Evolutionary conservation across 2,329 filamentous ascomycete species (phyloP), one percentile per base, ranked within the genome.

Genomic region (Didymellaceae sp.): DNA sequence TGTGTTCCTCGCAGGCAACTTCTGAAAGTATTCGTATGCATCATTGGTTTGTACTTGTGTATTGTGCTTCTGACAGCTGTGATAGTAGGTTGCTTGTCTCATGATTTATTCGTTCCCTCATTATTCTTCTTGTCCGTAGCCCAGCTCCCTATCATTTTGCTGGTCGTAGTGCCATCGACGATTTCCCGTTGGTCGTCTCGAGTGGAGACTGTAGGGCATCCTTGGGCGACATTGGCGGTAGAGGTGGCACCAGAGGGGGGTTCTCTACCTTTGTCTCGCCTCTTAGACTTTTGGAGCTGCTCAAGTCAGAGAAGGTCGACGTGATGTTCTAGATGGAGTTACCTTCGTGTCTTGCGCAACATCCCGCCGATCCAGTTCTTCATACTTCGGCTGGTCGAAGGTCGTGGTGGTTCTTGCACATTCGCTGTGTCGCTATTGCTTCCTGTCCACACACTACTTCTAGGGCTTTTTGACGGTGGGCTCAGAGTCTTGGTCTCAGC

Each of bases 331-430:
- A 18, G 1, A 10, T 11, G 24, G 14, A 2, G 46, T 25, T 57
- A 66, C 67, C 68, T 72, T 48, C 61, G 68, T n/a, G 66, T 56
- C 44, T 61, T 67, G 26, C 55, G 61, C 20, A 69, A 48, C 28
- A 62, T 66, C 1, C 64, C 63, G 30, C 62, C 58, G 6, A 72
- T 54, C 69, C 69, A 72, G 6, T 66, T 69, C 49, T 69, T 72
- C 40, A 72, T 56, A n/a, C 67, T 67, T 38, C 55, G 62, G 14
- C 59, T 60, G 13, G 59, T 62, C 6, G 58, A 62, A 1, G 61
- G 58, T 7, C 62, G 55, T 41, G 59, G 59, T n/a, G 38, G 33
- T 4, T 57, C 58, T 30, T 52, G 57, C 14, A 26, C 26, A 13
- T 34, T 38, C 47, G 50, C 21, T 46, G 54, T 28, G 41, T 51